Evolutionary conservation across 2,329 filamentous ascomycete genomes (phyloP).

Genomic region (Hymenoscyphus albidus): DNA sequence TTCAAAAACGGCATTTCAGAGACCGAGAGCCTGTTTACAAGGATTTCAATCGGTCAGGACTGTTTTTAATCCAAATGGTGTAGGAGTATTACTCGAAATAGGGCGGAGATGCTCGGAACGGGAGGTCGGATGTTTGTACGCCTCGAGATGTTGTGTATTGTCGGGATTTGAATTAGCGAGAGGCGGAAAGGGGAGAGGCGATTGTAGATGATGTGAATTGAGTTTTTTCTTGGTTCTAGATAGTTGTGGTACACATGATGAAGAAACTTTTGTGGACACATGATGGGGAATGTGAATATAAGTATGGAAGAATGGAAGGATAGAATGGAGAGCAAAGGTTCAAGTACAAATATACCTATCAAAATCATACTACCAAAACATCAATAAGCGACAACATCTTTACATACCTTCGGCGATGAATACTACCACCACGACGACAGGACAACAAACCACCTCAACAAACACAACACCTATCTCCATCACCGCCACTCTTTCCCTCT

Average conservation of each 20-base stretch:
- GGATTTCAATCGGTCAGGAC: too few relatives aligned
- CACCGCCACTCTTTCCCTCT: too few relatives aligned
- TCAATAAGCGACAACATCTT: neutral
- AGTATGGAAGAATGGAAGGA: neutral
- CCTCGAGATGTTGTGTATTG: neutral
- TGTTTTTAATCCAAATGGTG: too few relatives aligned
- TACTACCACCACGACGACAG: neutral
- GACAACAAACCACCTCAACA: neutral
- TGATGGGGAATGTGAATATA: neutral
- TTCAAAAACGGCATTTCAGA: too few relatives aligned
- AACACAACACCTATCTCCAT: neutral
- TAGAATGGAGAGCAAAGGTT: neutral
- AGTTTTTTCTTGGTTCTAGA: neutral
- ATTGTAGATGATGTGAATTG: neutral
- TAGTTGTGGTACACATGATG: neutral
- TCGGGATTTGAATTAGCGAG: neutral
- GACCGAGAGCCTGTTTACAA: too few relatives aligned
- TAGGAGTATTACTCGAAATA: neutral
- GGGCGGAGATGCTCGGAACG: neutral
- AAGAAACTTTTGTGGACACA: neutral
- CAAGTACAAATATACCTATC: neutral
- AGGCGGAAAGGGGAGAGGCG: neutral
- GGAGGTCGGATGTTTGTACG: neutral
- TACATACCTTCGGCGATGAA: neutral
- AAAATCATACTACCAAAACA: neutral